phyloP scores from a whole-genome alignment of 2,329 filamentous ascomycete species.

The Colletotrichum brevisporum region DNA sequence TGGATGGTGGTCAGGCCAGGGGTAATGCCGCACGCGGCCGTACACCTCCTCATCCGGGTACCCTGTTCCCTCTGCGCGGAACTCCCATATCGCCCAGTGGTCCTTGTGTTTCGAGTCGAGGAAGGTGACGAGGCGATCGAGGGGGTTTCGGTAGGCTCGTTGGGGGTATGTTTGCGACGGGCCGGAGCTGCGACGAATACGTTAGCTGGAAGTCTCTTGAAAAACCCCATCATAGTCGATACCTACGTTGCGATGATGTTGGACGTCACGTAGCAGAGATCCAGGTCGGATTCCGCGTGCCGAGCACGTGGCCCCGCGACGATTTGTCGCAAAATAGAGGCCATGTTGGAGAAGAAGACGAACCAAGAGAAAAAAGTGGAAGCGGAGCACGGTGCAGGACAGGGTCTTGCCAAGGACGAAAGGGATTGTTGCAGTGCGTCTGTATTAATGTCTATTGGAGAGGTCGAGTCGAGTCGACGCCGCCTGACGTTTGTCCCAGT shows the following conservation, averaged over 20 bases:
- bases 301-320: constrained; percentile 88
- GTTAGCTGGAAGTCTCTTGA: not conserved
- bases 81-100: constrained; percentile 98
- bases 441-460: constrained; percentile 17
- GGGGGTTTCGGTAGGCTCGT: constrained; percentile 92
- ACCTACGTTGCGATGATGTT: constrained; percentile 76
- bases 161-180: constrained; percentile 92
- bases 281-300: constrained; percentile 89
- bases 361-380: not conserved
- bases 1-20: constrained; percentile 97
- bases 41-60: constrained; percentile 95
- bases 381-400: constrained; percentile 30
- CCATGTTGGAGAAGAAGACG: constrained; percentile 61
- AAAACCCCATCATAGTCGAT: too few species aligned
- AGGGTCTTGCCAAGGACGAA: constrained; percentile 14
- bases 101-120: constrained; percentile 87
- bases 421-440: constrained; percentile 26
- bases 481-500: constrained; percentile 18
- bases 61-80: constrained; percentile 94
- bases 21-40: constrained; percentile 88
- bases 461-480: constrained; percentile 8
- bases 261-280: constrained; percentile 95
- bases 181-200: constrained; percentile 77
- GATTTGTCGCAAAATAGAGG: constrained; percentile 88
- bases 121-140: constrained; percentile 88